Evolutionary conservation across 164 flowering plant genomes (phyloP).

Genomic region (Berberis vulgaris): DNA sequence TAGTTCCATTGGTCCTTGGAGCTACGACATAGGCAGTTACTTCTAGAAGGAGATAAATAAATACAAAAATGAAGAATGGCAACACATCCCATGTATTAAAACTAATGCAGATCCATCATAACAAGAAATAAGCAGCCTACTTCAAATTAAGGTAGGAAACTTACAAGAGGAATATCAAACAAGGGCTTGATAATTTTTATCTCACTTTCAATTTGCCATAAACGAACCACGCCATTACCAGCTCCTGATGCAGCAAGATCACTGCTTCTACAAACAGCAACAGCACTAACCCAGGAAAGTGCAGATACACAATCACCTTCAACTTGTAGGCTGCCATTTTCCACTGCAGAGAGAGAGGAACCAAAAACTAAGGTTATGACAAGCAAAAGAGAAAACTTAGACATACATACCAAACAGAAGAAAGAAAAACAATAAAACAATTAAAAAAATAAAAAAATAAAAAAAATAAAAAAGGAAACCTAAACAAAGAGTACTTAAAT

Average conservation of each 20-base stretch:
- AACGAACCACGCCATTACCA: conserved; percentile 77
- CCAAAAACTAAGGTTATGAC: not conserved
- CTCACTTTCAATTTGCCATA: conserved; percentile 72
- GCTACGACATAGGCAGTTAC: too few species aligned
- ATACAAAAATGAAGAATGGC: too few species aligned
- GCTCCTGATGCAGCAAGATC: conserved; percentile 99
- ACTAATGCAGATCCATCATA: not conserved
- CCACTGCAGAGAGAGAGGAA: conserved; percentile 21
- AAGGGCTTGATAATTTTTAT: conserved; percentile 52
- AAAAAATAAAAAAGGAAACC: too few species aligned
- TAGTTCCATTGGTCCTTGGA: too few species aligned
- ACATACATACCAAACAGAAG: too few species aligned
- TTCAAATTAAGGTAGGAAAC: conserved; percentile 5
- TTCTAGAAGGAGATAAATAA: too few species aligned
- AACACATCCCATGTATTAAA: too few species aligned
- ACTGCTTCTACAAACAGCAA: conserved; percentile 68
- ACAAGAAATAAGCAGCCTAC: not conserved
- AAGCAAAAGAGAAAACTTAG: too few species aligned
- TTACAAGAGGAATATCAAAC: conserved; percentile 71
- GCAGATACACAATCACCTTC: conserved; percentile 28
- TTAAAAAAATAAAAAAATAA: too few species aligned
- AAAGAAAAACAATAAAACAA: too few species aligned
- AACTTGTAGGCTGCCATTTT: conserved; percentile 27
- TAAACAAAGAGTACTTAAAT: too few species aligned
- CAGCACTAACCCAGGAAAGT: conserved; percentile 78